These are phyloP conservation scores for Kernera saxatilis DNA, from an alignment of 345 rosid genomes.

Conservation along the genomic window DNA sequence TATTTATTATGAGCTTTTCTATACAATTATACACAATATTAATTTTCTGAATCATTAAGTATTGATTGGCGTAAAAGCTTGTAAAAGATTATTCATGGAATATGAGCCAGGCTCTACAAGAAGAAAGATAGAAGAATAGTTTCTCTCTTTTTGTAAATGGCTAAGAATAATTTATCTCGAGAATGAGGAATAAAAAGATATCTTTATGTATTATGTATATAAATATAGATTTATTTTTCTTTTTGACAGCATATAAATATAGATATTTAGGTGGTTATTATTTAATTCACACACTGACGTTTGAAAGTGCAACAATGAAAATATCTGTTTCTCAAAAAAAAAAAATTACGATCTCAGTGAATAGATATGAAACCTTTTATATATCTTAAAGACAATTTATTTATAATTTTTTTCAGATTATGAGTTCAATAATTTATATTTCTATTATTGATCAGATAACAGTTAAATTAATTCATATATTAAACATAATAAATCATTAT, in stretches of 20 bases:
- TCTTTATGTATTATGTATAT: not conserved
- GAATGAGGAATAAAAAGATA: slow-evolving; percentile 6
- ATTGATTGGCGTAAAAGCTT: slow-evolving; percentile 27
- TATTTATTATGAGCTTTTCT: slow-evolving; percentile 7
- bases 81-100: slow-evolving; percentile 17
- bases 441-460: not conserved
- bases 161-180: slow-evolving; percentile 23
- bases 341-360: not conserved
- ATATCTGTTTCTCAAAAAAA: not conserved
- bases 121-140: slow-evolving; percentile 23
- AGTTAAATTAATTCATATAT: not conserved
- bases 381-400: not conserved
- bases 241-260: not conserved
- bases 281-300: not conserved
- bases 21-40: not conserved
- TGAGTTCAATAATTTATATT: not conserved
- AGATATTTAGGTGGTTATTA: not conserved
- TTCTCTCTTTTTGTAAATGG: slow-evolving; percentile 30
- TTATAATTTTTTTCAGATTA: not conserved
- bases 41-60: slow-evolving; percentile 23
- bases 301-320: not conserved
- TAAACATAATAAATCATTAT: no score
- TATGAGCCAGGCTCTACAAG: slow-evolving; percentile 25
- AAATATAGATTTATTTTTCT: not conserved
- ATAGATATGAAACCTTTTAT: not conserved